Percentiles rank a stretch among this genome's conserved stretches.
phyloP scores from a whole-genome alignment of 2,329 filamentous ascomycete species.

The Chrysoporthe cubensis region DNA sequence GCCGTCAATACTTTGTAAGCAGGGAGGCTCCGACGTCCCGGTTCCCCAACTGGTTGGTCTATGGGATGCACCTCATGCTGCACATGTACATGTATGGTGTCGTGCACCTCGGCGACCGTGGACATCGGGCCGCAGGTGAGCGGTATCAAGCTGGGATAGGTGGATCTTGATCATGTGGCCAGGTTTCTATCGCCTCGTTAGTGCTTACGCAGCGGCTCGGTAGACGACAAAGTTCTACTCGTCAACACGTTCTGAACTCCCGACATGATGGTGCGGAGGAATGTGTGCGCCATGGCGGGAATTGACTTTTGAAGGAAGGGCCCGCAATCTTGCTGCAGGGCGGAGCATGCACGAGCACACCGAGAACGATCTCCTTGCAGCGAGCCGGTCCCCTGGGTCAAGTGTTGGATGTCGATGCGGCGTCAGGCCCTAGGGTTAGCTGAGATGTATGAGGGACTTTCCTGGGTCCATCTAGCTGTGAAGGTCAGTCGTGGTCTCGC shows the following conservation, averaged over 20 bases:
- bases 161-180: not conserved
- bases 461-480: not conserved
- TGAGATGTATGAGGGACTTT: not conserved
- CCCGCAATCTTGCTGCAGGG: conserved; percentile 5
- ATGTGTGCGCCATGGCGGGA: not conserved
- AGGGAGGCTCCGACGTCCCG: not conserved
- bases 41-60: not conserved
- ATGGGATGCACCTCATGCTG: not conserved
- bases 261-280: not conserved
- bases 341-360: conserved; percentile 5
- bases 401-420: not conserved
- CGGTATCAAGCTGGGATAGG: not conserved
- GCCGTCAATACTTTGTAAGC: not conserved
- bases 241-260: not conserved
- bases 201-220: conserved; percentile 6
- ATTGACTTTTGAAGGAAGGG: not conserved
- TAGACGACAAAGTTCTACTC: too few relatives aligned
- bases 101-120: not conserved
- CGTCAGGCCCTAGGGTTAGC: not conserved
- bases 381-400: conserved; percentile 14
- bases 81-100: not conserved
- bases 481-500: not conserved
- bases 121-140: too few relatives aligned
- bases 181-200: not conserved
- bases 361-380: conserved; percentile 14